Percentiles rank a stretch among this genome's conserved stretches.
These are phyloP conservation scores for Epithemia pelagica DNA, from an alignment of 108 stramenopile species.

Conservation along the genomic window DNA sequence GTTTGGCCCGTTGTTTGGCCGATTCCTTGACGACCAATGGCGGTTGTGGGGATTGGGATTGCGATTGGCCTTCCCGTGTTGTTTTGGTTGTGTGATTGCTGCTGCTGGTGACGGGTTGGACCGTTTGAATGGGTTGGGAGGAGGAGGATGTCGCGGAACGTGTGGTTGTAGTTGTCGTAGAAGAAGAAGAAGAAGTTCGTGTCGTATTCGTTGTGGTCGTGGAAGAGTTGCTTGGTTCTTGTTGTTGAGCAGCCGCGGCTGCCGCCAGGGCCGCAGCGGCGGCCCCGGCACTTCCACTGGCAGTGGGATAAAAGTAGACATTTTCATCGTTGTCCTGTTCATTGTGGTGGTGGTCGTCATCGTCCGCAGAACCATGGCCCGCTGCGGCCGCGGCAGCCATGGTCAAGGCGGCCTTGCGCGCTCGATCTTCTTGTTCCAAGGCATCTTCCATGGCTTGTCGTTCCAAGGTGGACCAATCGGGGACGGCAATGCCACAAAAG, in stretches of 20 bases:
- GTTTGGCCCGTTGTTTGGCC: constrained; percentile 61
- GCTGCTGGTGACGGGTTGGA: no score
- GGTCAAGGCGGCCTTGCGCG: constrained; percentile 15
- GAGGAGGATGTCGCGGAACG: no score
- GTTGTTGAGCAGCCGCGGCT: not conserved
- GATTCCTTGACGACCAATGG: no score
- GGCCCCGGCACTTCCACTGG: no score
- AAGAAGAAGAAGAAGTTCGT: not conserved
- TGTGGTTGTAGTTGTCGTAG: not conserved
- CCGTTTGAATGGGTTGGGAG: no score
- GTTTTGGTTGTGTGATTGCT: not conserved
- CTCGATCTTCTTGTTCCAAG: constrained; percentile 46
- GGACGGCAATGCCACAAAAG: constrained; percentile 18
- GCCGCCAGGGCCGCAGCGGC: no score
- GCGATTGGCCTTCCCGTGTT: no score
- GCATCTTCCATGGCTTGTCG: constrained; percentile 42
- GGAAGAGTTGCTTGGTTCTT: not conserved
- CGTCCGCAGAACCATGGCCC: not conserved
- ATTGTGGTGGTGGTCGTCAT: not conserved
- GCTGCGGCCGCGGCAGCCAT: not conserved
- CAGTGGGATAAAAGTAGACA: no score
- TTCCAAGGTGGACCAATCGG: constrained; percentile 36
- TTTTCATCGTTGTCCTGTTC: no score
- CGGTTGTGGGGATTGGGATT: no score
- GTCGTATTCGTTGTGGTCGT: not conserved